Evolutionary conservation across 2,329 filamentous ascomycete species (phyloP).

Genomic region (Metarhizium humberi): DNA sequence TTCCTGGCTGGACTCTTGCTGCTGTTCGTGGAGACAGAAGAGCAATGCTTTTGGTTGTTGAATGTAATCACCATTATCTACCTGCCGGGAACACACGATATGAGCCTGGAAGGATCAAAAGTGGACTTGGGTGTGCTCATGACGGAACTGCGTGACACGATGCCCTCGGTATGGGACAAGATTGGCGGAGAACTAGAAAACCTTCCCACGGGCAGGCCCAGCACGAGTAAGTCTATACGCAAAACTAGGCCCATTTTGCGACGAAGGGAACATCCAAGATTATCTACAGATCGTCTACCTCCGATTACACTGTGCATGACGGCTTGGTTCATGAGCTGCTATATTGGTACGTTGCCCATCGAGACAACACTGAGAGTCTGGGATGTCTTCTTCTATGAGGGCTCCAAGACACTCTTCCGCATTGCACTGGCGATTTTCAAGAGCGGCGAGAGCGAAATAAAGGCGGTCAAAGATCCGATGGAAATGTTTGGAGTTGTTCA

Average conservation of each 20-base stretch:
- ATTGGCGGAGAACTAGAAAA: constrained; percentile 70
- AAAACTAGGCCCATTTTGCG: constrained; percentile 29
- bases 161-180: constrained; percentile 79
- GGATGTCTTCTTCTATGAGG: constrained; percentile 95
- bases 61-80: constrained; percentile 86
- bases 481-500: constrained; percentile 95
- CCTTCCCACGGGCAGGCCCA: constrained; percentile 26
- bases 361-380: constrained; percentile 88
- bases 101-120: constrained; percentile 83
- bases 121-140: constrained; percentile 91
- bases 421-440: constrained; percentile 90
- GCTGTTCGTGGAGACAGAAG: constrained; percentile 78
- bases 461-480: constrained; percentile 74
- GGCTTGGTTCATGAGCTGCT: constrained; percentile 97
- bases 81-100: constrained; percentile 84
- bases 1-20: constrained; percentile 86
- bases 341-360: constrained; percentile 84
- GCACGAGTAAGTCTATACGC: constrained; percentile 25
- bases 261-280: constrained; percentile 28
- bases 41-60: constrained; percentile 86
- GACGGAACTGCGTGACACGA: constrained; percentile 70
- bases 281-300: constrained; percentile 53
- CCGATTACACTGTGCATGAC: constrained; percentile 90
- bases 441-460: constrained; percentile 71
- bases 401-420: constrained; percentile 86